These are phyloP conservation scores for Gamsiella multidivaricata DNA, from an alignment of 192 early-diverging fungal genomes.

Conservation along the genomic window DNA sequence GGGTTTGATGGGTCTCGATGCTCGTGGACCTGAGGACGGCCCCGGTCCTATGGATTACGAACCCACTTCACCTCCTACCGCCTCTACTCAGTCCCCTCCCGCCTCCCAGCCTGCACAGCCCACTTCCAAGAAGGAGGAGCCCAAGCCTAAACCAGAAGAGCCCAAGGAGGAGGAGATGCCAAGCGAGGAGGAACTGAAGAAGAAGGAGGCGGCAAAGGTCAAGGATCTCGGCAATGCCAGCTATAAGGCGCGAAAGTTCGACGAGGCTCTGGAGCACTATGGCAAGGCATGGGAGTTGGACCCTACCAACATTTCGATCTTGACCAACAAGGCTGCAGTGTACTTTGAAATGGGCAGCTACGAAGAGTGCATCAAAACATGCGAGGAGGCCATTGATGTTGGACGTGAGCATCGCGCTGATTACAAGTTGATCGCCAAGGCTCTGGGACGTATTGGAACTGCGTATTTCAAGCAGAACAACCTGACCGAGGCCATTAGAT, in stretches of 20 bases:
- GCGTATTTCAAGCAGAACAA: constrained; percentile 87
- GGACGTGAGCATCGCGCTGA: constrained; percentile 92
- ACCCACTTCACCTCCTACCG: background rate
- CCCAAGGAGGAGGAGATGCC: constrained; percentile 56
- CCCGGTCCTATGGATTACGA: constrained; percentile 55
- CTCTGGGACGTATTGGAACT: constrained; percentile 90
- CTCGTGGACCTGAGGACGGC: constrained; percentile 56
- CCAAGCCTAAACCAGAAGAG: constrained; percentile 51
- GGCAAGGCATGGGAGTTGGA: constrained; percentile 91
- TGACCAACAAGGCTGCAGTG: constrained; percentile 98
- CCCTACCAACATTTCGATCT: constrained; percentile 87
- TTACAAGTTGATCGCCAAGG: constrained; percentile 96
- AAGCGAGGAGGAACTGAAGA: constrained; percentile 69
- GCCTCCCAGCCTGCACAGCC: constrained; percentile 24
- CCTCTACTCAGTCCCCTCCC: constrained; percentile 12
- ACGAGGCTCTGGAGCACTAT: constrained; percentile 90
- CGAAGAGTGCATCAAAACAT: constrained; percentile 93
- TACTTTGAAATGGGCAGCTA: constrained; percentile 94
- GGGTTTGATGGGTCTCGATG: constrained; percentile 79
- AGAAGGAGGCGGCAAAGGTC: constrained; percentile 75
- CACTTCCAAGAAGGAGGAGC: constrained; percentile 36
- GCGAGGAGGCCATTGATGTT: constrained; percentile 90
- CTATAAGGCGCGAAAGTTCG: constrained; percentile 95
- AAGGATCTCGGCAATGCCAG: constrained; percentile 91
- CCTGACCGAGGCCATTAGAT: constrained; percentile 88